Evolutionary conservation across 768 basidiomycete species (phyloP), one percentile per base, ranked within the genome.

Genomic region (Megacollybia marginata): DNA sequence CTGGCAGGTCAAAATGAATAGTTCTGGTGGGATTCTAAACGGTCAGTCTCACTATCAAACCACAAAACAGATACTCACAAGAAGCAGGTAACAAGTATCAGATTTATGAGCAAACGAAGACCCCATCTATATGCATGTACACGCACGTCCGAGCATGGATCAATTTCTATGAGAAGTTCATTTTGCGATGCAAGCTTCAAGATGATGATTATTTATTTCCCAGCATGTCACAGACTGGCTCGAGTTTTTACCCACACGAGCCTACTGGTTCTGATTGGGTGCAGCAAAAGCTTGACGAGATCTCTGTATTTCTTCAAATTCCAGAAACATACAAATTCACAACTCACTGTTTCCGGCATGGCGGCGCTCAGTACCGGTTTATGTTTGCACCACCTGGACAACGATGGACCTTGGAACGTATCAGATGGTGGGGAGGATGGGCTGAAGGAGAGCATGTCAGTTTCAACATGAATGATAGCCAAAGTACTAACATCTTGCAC

Each of bases 381-480:
- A 62, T 62, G 61, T 62, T 43, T 45, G 59, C 59, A 19, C 40
- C 51, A 0, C 18, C 48, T 6, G 49, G 53, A 0, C 38, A 50
- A 19, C 49, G 43, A 0, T 60, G 59, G 59, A 56, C 49, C n/a
- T 42, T 60, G 16, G 44, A 46, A 12, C 34, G 38, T 5, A 47
- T 57, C 9, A 47, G 47, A 32, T 60, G 59, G 59, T 60, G 59
- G 59, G 59, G 59, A 15, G 58, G 58, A 13, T 58, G 58, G 59
- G 55, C 51, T 2, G 23, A 42, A 15, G 42, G 44, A 4, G 45
- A 55, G 28, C 44, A 51, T 48, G 49, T 56, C 32, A 19, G 51
- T 40, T n/a, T n/a, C n/a, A n/a, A n/a, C n/a, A n/a, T n/a, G n/a
- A n/a, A n/a, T n/a, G n/a, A n/a, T n/a, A n/a, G n/a, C 13, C 20